phyloP scores from a whole-genome alignment of 75 land plant genomes.

The Cunninghamia lanceolata region DNA sequence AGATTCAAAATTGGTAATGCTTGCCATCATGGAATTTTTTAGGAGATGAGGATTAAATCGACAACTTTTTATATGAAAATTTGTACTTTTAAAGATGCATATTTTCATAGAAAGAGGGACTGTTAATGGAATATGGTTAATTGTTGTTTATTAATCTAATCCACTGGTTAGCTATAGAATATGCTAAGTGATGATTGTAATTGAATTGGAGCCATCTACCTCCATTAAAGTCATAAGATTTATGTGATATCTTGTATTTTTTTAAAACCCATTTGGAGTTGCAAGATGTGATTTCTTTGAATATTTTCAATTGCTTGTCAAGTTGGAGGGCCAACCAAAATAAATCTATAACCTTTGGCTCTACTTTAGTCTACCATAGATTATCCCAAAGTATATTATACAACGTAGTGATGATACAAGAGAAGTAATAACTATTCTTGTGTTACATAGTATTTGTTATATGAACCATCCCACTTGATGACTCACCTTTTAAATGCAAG shows the following conservation, averaged over 20 bases:
- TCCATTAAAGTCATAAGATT: background rate
- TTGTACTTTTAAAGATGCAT: background rate
- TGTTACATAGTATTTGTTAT: background rate
- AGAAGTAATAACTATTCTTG: background rate
- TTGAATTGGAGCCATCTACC: background rate
- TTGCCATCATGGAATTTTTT: background rate
- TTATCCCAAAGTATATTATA: background rate
- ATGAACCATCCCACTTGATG: background rate
- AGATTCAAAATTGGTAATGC: background rate
- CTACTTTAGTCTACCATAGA: background rate
- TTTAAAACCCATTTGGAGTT: background rate
- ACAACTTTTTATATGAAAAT: too few species aligned
- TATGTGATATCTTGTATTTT: background rate
- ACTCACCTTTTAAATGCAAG: background rate
- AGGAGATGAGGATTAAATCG: background rate
- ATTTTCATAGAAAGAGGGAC: background rate
- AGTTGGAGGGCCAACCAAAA: background rate
- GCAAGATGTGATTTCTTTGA: background rate
- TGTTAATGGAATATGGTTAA: background rate
- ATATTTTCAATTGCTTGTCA: too few species aligned
- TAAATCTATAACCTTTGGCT: background rate
- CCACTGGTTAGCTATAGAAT: background rate
- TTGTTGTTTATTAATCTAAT: background rate
- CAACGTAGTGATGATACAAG: background rate
- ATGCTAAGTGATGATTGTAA: background rate